phyloP scores from a whole-genome alignment of 805 yeast species.

The Myxozyma mucilagina region DNA sequence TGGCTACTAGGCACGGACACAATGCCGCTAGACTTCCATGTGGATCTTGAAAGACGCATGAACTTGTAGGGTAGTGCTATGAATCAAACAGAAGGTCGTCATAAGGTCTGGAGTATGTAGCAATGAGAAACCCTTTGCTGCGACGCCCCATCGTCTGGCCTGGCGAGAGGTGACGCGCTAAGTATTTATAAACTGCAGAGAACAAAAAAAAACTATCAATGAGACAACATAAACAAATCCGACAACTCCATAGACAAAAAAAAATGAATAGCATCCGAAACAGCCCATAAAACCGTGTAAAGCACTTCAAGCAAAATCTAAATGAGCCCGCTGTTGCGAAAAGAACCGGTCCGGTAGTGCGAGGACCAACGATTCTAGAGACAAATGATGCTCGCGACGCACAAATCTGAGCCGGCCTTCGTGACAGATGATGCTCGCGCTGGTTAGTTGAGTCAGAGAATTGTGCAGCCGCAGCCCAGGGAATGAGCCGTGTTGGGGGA shows the following conservation, averaged over 20 bases:
- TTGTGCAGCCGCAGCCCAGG: slow-evolving; percentile 24
- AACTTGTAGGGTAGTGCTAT: neutral
- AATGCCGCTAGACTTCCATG: slow-evolving; percentile 22
- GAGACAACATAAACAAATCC: neutral
- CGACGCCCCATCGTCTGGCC: neutral
- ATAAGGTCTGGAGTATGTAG: neutral
- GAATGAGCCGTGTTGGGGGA: neutral
- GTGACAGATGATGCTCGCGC: neutral
- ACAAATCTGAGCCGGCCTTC: neutral
- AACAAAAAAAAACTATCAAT: neutral
- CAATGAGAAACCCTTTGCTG: too few species aligned
- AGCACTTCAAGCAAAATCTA: neutral
- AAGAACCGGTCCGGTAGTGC: too few species aligned
- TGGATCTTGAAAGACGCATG: slow-evolving; percentile 25
- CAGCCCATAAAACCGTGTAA: neutral
- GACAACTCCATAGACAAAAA: neutral
- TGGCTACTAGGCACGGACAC: slow-evolving; percentile 16
- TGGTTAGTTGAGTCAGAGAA: neutral
- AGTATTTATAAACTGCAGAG: too few species aligned
- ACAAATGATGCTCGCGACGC: neutral
- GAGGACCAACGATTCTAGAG: too few species aligned
- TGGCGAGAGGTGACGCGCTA: too few species aligned
- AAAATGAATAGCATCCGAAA: neutral
- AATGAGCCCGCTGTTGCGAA: too few species aligned
- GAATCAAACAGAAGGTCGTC: neutral